Base-by-base conservation (phyloP, 2,329 filamentous ascomycete species). In the Fusarium sp. region DNA sequence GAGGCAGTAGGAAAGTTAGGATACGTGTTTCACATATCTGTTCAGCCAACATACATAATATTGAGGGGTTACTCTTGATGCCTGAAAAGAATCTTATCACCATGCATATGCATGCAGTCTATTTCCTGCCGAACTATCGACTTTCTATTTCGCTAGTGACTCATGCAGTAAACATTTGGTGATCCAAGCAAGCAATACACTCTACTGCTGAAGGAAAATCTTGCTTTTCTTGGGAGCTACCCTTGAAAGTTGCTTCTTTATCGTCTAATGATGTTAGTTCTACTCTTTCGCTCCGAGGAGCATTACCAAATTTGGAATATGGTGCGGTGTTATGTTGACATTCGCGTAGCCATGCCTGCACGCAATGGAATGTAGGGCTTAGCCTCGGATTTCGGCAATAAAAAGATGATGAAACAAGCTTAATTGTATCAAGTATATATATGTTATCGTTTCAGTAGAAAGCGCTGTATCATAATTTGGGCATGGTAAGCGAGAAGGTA, bases 1-100 rank as follows among this genome's bases (percentile, higher is more conserved):
- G 9, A 5, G 7, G 11, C 24, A 34, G 18, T 1, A 4, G 10
- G 1, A 11, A 20, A 26, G 4, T 3, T 6, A 17, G 4, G 10
- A 28, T 42, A n/a, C 7, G 15, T 15, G 1, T 18, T 54, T 41
- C 18, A 18, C 2, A 15, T 4, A 14, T 3, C 11, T 34, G 8
- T 5, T 51, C 17, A 24, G 5, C 6, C 34, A 52, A 18, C 10
- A 12, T 8, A 18, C 36, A 34, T 42, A 14, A 34, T 11, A 20
- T n/a, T 22, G 30, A 54, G 20, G 26, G 20, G 22, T 11, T 24
- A 17, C 3, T 39, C 17, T 24, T 24, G 34, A 18, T 6, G 18
- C 34, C 57, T 41, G 47, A 18, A 22, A 54, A n/a, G 5, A 22
- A 18, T 32, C 34, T 20, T 17, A 54, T 60, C 26, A 26, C 18